phyloP scores from a whole-genome alignment of 805 yeast species.

The Nakazawaea molendinolei region DNA sequence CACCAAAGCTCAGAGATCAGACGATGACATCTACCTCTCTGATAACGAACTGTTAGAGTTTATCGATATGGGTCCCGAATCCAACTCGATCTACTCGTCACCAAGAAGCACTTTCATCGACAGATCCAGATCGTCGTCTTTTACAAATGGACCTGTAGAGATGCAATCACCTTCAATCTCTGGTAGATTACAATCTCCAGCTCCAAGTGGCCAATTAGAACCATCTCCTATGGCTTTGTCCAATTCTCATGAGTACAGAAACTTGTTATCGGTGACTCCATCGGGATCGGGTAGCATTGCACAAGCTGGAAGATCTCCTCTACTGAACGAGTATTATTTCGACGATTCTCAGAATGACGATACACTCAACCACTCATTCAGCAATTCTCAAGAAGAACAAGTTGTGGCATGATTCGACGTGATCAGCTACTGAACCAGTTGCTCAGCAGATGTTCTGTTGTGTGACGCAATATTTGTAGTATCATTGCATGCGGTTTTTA shows the following conservation, averaged over 20 bases:
- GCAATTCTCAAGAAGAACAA: neutral
- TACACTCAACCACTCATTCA: neutral
- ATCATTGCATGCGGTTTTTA: no score
- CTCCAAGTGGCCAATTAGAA: neutral
- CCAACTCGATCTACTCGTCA: conserved; percentile 2
- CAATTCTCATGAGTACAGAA: conserved; percentile 6
- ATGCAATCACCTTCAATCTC: conserved; percentile 37
- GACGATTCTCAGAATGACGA: neutral
- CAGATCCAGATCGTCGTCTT: conserved; percentile 8
- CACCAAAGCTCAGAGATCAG: conserved; percentile 18
- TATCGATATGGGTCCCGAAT: conserved; percentile 6
- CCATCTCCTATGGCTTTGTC: conserved; percentile 14
- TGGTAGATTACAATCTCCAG: conserved; percentile 33
- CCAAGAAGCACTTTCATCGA: conserved; percentile 9
- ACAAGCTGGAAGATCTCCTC: conserved; percentile 3
- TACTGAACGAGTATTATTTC: conserved; percentile 7
- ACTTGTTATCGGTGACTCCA: neutral
- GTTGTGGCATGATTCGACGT: neutral
- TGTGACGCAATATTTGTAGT: no score
- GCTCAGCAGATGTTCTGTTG: no score
- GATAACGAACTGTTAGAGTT: conserved; percentile 15
- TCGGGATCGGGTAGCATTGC: neutral
- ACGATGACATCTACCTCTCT: conserved; percentile 17
- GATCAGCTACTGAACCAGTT: neutral
- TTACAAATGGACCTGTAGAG: conserved; percentile 10